Evolutionary conservation across 257 asterid species (phyloP).

Genomic region (Plectranthus barbatus): DNA sequence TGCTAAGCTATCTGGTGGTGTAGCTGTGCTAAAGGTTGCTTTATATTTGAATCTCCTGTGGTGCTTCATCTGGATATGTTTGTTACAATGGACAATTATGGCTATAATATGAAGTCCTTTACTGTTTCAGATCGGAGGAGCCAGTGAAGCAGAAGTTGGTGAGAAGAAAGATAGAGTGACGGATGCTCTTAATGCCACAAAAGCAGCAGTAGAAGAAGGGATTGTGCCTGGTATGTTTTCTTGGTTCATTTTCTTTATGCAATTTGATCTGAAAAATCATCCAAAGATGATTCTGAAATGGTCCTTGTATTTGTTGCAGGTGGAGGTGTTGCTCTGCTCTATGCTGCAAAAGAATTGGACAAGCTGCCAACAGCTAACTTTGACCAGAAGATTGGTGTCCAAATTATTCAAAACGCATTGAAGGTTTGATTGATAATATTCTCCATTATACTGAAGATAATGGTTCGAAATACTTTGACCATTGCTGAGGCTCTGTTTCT

Average conservation of each 20-base stretch:
- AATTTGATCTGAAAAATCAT: background rate
- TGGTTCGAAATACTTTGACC: background rate
- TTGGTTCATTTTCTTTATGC: background rate
- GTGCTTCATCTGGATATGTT: background rate
- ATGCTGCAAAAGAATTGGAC: slow-evolving; percentile 75
- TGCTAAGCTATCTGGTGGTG: slow-evolving; percentile 96
- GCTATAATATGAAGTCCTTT: background rate
- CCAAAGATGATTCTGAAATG: background rate
- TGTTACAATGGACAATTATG: background rate
- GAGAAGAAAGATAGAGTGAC: slow-evolving; percentile 95
- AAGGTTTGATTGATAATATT: slow-evolving; percentile 38
- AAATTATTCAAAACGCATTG: slow-evolving; percentile 85
- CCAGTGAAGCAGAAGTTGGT: slow-evolving; percentile 90
- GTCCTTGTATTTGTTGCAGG: slow-evolving; percentile 32
- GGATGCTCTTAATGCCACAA: slow-evolving; percentile 92
- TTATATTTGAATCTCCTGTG: background rate
- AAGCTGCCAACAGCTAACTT: slow-evolving; percentile 73
- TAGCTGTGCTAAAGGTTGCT: slow-evolving; percentile 82
- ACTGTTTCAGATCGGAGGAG: slow-evolving; percentile 78
- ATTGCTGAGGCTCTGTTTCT: background rate
- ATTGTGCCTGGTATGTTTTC: slow-evolving; percentile 60
- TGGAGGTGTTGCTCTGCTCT: slow-evolving; percentile 86
- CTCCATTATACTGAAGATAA: background rate
- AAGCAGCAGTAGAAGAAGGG: slow-evolving; percentile 98
- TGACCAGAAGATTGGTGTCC: slow-evolving; percentile 88